A percentile compares a stretch with the other conserved stretches of the same genome.
These are phyloP conservation scores for Globisporangium cystogenes DNA, from an alignment of 352 stramenopile genomes.

Conservation along the genomic window DNA sequence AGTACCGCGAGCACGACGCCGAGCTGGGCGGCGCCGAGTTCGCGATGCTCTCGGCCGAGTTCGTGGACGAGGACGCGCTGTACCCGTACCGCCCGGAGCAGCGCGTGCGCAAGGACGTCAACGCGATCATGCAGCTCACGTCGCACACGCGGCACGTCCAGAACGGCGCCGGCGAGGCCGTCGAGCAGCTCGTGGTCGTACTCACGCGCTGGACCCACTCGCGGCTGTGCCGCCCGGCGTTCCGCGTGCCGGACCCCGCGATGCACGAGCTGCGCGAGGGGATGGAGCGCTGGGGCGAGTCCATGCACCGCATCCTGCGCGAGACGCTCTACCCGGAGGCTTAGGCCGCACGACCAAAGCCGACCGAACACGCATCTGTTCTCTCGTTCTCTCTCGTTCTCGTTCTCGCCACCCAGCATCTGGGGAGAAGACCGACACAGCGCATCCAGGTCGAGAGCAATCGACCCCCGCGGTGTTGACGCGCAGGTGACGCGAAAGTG, in stretches of 20 bases:
- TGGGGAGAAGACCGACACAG: too few species aligned
- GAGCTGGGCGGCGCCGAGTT: slow-evolving; percentile 29
- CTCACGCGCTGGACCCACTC: slow-evolving; percentile 33
- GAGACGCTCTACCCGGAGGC: slow-evolving; percentile 17
- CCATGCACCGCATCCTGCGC: slow-evolving; percentile 31
- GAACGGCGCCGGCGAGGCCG: slow-evolving; percentile 15
- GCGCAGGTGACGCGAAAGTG: too few species aligned
- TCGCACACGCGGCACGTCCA: slow-evolving; percentile 10
- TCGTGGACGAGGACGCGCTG: slow-evolving; percentile 29
- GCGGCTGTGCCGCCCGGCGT: slow-evolving; percentile 22
- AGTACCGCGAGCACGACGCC: slow-evolving; percentile 20
- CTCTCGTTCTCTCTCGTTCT: too few species aligned
- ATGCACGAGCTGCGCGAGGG: slow-evolving; percentile 32
- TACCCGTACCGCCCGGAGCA: slow-evolving; percentile 32
- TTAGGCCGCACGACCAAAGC: too few species aligned
- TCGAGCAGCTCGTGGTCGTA: slow-evolving; percentile 31
- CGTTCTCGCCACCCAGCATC: too few species aligned
- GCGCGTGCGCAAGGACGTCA: slow-evolving; percentile 39
- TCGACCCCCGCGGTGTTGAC: too few species aligned
- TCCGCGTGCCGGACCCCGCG: slow-evolving; percentile 16
- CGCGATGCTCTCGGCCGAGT: slow-evolving; percentile 31
- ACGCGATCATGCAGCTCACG: slow-evolving; percentile 20
- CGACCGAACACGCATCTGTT: too few species aligned
- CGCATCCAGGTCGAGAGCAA: too few species aligned
- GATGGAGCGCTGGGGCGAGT: slow-evolving; percentile 36